phyloP scores from a whole-genome alignment of 2,329 filamentous ascomycete species.

The Arthrobotrys sinensis region DNA sequence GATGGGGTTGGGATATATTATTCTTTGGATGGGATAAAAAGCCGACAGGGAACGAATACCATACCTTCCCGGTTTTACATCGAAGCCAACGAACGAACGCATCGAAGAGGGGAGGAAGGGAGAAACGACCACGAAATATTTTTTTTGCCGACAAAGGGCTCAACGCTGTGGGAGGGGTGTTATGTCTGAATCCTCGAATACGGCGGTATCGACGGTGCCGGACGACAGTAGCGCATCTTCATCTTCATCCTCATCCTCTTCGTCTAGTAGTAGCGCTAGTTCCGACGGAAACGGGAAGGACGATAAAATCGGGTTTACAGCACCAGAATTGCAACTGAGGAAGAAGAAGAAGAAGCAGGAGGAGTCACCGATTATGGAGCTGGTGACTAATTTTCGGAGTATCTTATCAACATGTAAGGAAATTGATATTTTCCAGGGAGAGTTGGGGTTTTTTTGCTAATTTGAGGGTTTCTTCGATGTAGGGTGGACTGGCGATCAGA shows the following conservation, averaged over 20 bases:
- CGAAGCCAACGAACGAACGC: neutral
- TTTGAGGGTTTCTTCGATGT: neutral
- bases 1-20: neutral
- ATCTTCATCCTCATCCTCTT: conserved; percentile 1
- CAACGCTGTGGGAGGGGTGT: neutral
- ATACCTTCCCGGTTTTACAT: neutral
- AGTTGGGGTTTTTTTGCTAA: neutral
- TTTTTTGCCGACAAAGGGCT: neutral
- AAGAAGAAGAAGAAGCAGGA: conserved; percentile 26
- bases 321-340: neutral
- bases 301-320: neutral
- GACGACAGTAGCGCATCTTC: conserved; percentile 23
- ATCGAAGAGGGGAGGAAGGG: neutral
- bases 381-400: neutral
- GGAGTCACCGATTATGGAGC: conserved; percentile 1
- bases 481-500: conserved; percentile 1
- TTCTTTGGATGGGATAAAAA: neutral
- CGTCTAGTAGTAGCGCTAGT: conserved; percentile 2
- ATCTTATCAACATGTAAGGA: conserved; percentile 22
- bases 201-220: conserved; percentile 25
- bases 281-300: conserved; percentile 13
- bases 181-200: conserved; percentile 35
- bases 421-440: neutral
- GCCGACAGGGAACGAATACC: neutral
- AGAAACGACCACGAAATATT: neutral